Evolutionary conservation across 768 basidiomycete species (phyloP), one percentile per base, ranked within the genome.

Genomic region (Mycena crocata): DNA sequence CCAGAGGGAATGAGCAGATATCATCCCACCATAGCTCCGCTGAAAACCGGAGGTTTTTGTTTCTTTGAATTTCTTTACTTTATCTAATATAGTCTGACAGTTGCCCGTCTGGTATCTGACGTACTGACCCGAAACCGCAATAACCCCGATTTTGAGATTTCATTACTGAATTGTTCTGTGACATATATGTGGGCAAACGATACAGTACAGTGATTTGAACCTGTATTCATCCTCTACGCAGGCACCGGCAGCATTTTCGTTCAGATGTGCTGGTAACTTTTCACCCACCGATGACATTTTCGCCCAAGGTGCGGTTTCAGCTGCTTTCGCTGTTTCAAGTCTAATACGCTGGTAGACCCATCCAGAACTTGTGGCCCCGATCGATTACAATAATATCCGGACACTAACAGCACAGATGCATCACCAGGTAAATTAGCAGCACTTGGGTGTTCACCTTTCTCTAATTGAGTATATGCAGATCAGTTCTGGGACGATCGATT

Each of bases 261-360:
- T 93, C 92, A 13, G 94, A 96, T 71, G 93, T 96, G 21, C 79
- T 96, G 51, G 92, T 96, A 24, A 92, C 91, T 3, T 94, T 93
- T 75, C 90, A 93, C 69, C 82, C 86, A 19, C 91, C 93, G 0
- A 82, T 93, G 74, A 83, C 75, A 42, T 92, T 93, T 71, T 81
- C 82, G 14, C 86, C 91, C 26, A 87, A 90, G 83, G 92, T 87
- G 64, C 28, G 34, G 10, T 60, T 19, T 21, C 32, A 32, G 24
- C 54, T 50, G 51, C 40, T 28, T 48, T 31, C 52, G 28, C 31
- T 55, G 35, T 65, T 52, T 23, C 24, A 35, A 13, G n/a, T 39
- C 51, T 67, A 50, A 70, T 56, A 15, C 32, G 26, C 37, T 56
- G 32, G 15, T 68, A 92, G 93, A 83, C 87, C 55, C 87, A 92